Evolutionary conservation across 805 yeast genomes (phyloP), one percentile per base, ranked within the genome.

Genomic region (Wickerhamiella australiensis): DNA sequence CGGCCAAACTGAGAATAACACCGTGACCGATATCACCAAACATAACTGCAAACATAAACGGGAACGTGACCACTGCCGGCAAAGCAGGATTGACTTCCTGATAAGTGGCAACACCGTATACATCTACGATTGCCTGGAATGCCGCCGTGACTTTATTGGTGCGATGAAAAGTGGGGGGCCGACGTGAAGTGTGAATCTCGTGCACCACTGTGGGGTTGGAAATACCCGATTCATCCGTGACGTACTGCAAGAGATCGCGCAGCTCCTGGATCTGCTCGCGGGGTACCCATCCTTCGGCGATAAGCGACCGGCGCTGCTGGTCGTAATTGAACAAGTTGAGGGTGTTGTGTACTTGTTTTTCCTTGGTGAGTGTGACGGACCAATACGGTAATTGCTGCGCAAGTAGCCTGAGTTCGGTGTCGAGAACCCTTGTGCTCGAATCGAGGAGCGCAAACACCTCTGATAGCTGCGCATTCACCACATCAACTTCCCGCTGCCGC

Each of bases 1-100:
- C 95, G 17, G 85, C 84, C 50, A 83, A 65, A 44, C 82, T 72
- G 62, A 92, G 70, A 47, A 92, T 78, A 49, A 87, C 73, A 5
- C 97, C 98, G 67, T 92, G 98, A 20, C 98, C 98, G 52, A 87
- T 66, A 70, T 92, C 98, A 70, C 98, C 98, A 71, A 92, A 92
- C 98, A 92, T 92, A 57, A 92, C 83, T 20, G 98, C 96, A 69
- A 92, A 92, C 95, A 92, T 84, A 64, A 92, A 92, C 15, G 98
- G 98, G 70, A 92, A 92, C 0, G 98, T 92, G 21, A 92, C 83
- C 47, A 85, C 77, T 0, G 98, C 88, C 2, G 98, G 88, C 57
- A 92, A 70, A 46, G 95, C 98, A 1, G 98, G 95, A 64, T 92
- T 92, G 20, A 92, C 92, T 66, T 92, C 98, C 57, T 88, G 82